Conservation (phyloP, 2,329 filamentous ascomycete genomes). For the Fusarium sp. region DNA sequence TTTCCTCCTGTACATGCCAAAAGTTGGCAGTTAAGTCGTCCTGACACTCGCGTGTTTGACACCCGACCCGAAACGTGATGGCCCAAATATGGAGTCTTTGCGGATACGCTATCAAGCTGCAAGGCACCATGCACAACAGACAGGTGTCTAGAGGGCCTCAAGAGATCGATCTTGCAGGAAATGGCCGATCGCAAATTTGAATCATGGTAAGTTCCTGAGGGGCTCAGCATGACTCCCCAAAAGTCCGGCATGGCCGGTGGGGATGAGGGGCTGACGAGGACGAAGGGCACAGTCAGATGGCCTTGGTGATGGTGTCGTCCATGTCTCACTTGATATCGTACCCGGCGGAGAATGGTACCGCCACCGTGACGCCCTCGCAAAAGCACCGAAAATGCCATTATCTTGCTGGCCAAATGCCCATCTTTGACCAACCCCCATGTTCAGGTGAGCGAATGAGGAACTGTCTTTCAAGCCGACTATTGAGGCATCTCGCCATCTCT, state of each 20-base stretch:
- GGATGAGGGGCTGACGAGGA: conserved; percentile 33
- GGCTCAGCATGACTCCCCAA: conserved; percentile 48
- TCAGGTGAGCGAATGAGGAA: conserved; percentile 21
- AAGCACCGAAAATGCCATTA: conserved; percentile 12
- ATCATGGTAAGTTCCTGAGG: conserved; percentile 47
- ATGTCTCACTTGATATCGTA: conserved; percentile 49
- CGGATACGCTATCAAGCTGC: conserved; percentile 43
- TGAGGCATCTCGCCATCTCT: conserved; percentile 21
- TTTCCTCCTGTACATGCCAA: neutral
- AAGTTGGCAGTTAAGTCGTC: conserved; percentile 27
- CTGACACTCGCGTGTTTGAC: conserved; percentile 37
- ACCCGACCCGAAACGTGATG: conserved; percentile 40
- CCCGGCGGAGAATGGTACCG: conserved; percentile 25
- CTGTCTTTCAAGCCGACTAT: conserved; percentile 9
- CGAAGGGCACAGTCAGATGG: conserved; percentile 50
- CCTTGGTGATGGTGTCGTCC: conserved; percentile 48
- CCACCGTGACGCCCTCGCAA: conserved; percentile 31
- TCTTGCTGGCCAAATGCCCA: conserved; percentile 14
- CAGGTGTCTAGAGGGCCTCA: conserved; percentile 31
- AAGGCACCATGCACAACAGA: conserved; percentile 50
- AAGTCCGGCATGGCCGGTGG: conserved; percentile 35
- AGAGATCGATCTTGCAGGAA: conserved; percentile 50
- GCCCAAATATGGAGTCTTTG: conserved; percentile 32
- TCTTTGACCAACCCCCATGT: conserved; percentile 24
- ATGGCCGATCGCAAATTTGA: conserved; percentile 49